These are phyloP conservation scores for Kodamaea hsintzibuensis DNA, from an alignment of 805 yeast genomes.

Conservation along the genomic window DNA sequence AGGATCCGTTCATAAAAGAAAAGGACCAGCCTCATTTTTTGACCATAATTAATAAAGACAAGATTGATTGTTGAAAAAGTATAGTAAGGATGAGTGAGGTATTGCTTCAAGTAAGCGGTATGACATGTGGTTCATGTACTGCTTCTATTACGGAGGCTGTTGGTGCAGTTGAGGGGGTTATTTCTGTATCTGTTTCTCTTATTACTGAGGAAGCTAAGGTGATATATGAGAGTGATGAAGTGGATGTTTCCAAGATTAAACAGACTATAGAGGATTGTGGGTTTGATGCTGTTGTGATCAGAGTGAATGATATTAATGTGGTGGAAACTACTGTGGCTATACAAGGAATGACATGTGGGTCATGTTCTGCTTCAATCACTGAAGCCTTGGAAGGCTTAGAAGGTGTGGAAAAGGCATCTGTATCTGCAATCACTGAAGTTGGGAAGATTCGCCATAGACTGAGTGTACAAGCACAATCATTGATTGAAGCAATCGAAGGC, in stretches of 20 bases:
- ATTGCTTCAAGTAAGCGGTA: slow-evolving; percentile 18
- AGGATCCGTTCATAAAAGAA: neutral
- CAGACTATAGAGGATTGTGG: slow-evolving; percentile 49
- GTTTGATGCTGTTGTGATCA: slow-evolving; percentile 45
- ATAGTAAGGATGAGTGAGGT: slow-evolving; percentile 11
- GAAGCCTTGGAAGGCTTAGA: slow-evolving; percentile 47
- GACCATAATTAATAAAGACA: neutral
- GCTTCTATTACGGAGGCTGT: slow-evolving; percentile 24
- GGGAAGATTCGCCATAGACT: slow-evolving; percentile 57
- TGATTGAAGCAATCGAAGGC: slow-evolving; percentile 64
- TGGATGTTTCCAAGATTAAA: slow-evolving; percentile 5
- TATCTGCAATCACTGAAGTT: slow-evolving; percentile 75
- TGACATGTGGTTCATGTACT: slow-evolving; percentile 30
- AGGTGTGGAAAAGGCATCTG: slow-evolving; percentile 57
- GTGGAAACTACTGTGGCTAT: slow-evolving; percentile 24
- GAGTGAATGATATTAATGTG: neutral
- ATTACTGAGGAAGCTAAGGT: slow-evolving; percentile 31
- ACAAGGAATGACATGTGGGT: slow-evolving; percentile 89
- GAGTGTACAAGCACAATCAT: slow-evolving; percentile 28
- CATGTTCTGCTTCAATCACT: slow-evolving; percentile 73
- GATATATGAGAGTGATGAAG: slow-evolving; percentile 3
- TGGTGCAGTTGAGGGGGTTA: slow-evolving; percentile 15
- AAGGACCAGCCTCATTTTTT: slow-evolving; percentile 7
- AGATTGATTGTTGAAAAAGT: no score
- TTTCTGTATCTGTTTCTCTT: slow-evolving; percentile 22